A percentile compares a stretch with the other conserved stretches of the same genome.
Conservation (phyloP, 768 basidiomycete genomes). For the Mycena pura region DNA sequence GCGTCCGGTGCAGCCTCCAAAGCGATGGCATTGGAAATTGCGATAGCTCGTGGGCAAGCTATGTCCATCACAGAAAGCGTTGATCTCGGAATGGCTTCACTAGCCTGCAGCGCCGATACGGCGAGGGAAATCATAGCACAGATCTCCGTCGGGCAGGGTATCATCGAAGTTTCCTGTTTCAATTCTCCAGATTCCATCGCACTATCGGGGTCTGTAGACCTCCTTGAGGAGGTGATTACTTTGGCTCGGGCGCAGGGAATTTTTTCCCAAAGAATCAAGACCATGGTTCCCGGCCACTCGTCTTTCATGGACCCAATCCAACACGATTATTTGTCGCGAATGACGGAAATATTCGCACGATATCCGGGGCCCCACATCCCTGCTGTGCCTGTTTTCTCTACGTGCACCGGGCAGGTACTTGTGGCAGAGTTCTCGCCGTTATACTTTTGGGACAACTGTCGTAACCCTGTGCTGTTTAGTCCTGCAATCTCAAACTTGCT, state of each 20-base stretch:
- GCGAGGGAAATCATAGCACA: background rate
- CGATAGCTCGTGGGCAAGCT: conserved; percentile 38
- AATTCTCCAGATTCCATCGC: conserved; percentile 38
- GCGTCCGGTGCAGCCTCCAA: conserved; percentile 38
- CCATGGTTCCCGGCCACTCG: conserved; percentile 37
- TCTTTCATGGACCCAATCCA: conserved; percentile 35
- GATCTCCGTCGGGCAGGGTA: no score
- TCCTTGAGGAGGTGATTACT: conserved; percentile 28
- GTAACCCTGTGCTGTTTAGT: background rate
- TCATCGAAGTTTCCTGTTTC: conserved; percentile 37
- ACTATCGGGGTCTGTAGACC: conserved; percentile 29
- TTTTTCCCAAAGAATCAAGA: conserved; percentile 34
- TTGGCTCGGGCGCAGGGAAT: conserved; percentile 27
- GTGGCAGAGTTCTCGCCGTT: background rate
- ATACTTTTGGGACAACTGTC: conserved; percentile 11
- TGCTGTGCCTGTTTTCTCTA: conserved; percentile 3
- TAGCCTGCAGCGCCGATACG: conserved; percentile 28
- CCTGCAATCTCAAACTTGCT: background rate
- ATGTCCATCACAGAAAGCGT: conserved; percentile 25
- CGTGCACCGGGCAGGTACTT: background rate
- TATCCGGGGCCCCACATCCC: conserved; percentile 9
- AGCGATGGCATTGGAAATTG: conserved; percentile 38
- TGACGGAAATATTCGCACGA: conserved; percentile 1
- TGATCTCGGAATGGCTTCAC: conserved; percentile 38
- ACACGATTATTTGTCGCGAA: background rate